phyloP scores from a whole-genome alignment of 371 early-diverging fungal species.

The Mucor irregularis region DNA sequence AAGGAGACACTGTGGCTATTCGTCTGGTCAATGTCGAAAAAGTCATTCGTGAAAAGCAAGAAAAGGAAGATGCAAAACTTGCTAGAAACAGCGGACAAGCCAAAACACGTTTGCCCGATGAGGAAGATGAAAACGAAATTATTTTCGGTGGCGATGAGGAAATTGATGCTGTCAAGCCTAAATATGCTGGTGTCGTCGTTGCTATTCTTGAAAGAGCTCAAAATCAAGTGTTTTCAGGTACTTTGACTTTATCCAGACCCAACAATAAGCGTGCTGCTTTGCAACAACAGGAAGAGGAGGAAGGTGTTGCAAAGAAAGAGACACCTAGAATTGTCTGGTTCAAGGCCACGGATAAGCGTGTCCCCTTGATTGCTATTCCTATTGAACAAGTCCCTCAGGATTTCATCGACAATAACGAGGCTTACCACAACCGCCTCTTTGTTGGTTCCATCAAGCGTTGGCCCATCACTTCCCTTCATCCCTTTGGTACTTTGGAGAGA shows the following conservation, averaged over 20 bases:
- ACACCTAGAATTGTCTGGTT: constrained; percentile 76
- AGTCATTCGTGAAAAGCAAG: constrained; percentile 56
- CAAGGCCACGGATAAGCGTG: constrained; percentile 80
- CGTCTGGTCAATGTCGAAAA: constrained; percentile 73
- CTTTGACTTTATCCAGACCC: constrained; percentile 54
- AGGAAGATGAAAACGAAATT: constrained; percentile 52
- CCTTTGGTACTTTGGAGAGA: constrained; percentile 67
- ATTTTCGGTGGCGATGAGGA: constrained; percentile 59
- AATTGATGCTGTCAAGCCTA: constrained; percentile 57
- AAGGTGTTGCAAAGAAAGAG: constrained; percentile 25
- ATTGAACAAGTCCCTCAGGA: constrained; percentile 68
- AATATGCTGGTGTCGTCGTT: constrained; percentile 68
- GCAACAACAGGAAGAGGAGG: constrained; percentile 44
- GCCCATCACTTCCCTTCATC: constrained; percentile 71
- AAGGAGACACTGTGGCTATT: constrained; percentile 88
- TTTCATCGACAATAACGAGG: constrained; percentile 62
- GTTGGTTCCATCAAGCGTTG: constrained; percentile 73
- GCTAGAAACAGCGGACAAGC: constrained; percentile 50
- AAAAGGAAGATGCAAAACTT: constrained; percentile 53
- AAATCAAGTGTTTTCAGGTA: constrained; percentile 68
- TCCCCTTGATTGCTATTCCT: constrained; percentile 79
- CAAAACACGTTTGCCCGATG: constrained; percentile 44
- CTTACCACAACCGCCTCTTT: constrained; percentile 57
- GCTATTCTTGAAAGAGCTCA: constrained; percentile 66
- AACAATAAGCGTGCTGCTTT: constrained; percentile 52